Percentiles rank a stretch among this genome's conserved stretches.
Conservation (phyloP, 768 basidiomycete species). For the Megacollybia marginata region DNA sequence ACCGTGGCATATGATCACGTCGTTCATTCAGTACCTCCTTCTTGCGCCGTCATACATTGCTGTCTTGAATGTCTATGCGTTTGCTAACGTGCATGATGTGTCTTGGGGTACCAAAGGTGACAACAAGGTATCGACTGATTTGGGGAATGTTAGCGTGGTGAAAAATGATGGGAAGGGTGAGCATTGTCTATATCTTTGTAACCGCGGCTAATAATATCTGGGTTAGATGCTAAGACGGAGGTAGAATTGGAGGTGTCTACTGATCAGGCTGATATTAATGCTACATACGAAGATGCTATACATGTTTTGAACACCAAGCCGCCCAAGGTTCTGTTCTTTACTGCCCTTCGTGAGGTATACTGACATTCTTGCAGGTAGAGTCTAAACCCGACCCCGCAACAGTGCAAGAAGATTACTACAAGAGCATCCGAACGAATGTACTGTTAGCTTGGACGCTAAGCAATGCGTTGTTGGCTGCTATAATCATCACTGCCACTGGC, state of each 20-base stretch:
- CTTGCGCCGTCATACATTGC: slow-evolving; percentile 93
- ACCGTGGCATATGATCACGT: slow-evolving; percentile 98
- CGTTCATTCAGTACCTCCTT: slow-evolving; percentile 86
- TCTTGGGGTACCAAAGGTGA: slow-evolving; percentile 97
- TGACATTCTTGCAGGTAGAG: slow-evolving; percentile 26
- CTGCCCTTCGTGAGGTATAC: no score
- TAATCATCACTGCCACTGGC: slow-evolving; percentile 51
- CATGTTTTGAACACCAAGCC: slow-evolving; percentile 73
- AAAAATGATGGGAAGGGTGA: slow-evolving; percentile 16
- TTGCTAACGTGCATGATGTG: slow-evolving; percentile 85
- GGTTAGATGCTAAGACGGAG: slow-evolving; percentile 52
- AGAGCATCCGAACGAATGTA: slow-evolving; percentile 88
- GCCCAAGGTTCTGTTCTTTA: slow-evolving; percentile 35
- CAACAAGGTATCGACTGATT: slow-evolving; percentile 77
- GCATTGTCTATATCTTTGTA: background rate
- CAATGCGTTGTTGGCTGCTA: slow-evolving; percentile 73
- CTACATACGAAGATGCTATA: slow-evolving; percentile 87
- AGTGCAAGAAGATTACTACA: slow-evolving; percentile 80
- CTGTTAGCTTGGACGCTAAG: slow-evolving; percentile 84
- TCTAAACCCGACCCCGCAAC: slow-evolving; percentile 53
- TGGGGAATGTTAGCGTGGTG: slow-evolving; percentile 71
- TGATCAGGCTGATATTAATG: slow-evolving; percentile 82
- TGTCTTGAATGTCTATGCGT: slow-evolving; percentile 91
- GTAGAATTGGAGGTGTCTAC: slow-evolving; percentile 86
- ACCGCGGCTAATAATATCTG: slow-evolving; percentile 1